phyloP scores from a whole-genome alignment of 805 yeast species.

The Yarrowia sp. region DNA sequence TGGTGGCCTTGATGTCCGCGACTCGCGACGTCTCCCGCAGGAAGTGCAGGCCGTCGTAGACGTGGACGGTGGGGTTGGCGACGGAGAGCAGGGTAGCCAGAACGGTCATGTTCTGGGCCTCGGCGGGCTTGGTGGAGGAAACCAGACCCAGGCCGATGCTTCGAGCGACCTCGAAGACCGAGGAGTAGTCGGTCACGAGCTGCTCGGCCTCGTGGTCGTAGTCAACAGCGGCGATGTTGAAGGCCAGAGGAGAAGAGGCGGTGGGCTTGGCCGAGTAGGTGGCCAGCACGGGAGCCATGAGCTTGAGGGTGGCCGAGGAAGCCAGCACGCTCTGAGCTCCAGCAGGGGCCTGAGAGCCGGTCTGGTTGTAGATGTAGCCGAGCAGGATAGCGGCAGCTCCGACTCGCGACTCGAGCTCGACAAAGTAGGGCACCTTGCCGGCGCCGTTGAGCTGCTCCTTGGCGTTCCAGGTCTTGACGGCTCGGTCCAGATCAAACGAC shows the following conservation, averaged over 20 bases:
- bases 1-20: slow-evolving; percentile 33
- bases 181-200: slow-evolving; percentile 61
- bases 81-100: slow-evolving; percentile 62
- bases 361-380: slow-evolving; percentile 54
- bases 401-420: slow-evolving; percentile 62
- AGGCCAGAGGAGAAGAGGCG: slow-evolving; percentile 51
- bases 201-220: slow-evolving; percentile 49
- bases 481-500: slow-evolving; percentile 57
- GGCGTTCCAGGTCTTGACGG: slow-evolving; percentile 58
- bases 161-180: slow-evolving; percentile 61
- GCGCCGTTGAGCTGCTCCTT: slow-evolving; percentile 50
- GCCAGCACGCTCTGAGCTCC: slow-evolving; percentile 47
- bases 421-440: slow-evolving; percentile 60
- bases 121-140: slow-evolving; percentile 60
- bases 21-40: slow-evolving; percentile 47
- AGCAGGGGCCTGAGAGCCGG: slow-evolving; percentile 22
- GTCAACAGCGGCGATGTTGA: slow-evolving; percentile 75
- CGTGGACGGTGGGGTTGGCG: slow-evolving; percentile 59
- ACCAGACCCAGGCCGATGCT: slow-evolving; percentile 64
- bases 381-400: slow-evolving; percentile 81
- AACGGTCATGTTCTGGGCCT: slow-evolving; percentile 65
- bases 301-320: slow-evolving; percentile 65
- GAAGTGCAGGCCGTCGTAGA: slow-evolving; percentile 77
- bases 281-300: slow-evolving; percentile 61
- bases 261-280: slow-evolving; percentile 36